Base-by-base conservation (phyloP, 257 asterid species). In the Solanum ossicruentum region DNA sequence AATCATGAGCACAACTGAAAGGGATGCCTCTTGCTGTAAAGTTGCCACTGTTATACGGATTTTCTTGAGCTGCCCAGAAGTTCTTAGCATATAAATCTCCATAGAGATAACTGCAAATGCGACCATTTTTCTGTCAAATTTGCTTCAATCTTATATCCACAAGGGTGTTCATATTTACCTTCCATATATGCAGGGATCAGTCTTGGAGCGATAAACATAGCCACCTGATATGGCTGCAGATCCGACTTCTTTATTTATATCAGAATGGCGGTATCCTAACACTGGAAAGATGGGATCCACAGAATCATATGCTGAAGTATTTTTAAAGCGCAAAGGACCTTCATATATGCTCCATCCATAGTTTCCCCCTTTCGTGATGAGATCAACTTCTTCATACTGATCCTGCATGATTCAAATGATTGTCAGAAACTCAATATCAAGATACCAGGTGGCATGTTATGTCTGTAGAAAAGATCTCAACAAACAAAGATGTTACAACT, bases 211-310 rank as follows among this genome's bases (percentile, higher is more conserved):
- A 80, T 93, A 95, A 85, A 96, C 47, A 84, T 86, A 95, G 78
- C 98, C 98, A 23, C 98, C 99, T 0, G 93, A 86, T 83, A 96
- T 96, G 20, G 98, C 97, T 56, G 99, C 98, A 20, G 98, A 96
- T 21, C 98, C 97, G 12, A 91, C 85, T 8, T 90, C 92, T 86
- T 90, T 91, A 84, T 90, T 93, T 41, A 95, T 85, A 2, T 91
- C 84, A 18, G 96, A 79, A 87, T 96, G 99, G 84, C 85, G 89
- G 86, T 96, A 96, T 83, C 98, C 98, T 28, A 87, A 71, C 67
- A 96, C 90, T 32, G 99, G 98, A 85, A 93, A 92, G 83, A 96
- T 96, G 26, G 95, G 91, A 85, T 91, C 92, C 58, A 89, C 87
- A 32, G 94, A 89, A 81, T 81, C 87, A 79, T 87, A 86, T 15